Percentiles rank a stretch among this genome's conserved stretches.
These are phyloP conservation scores for Meyerozyma guilliermondii DNA, from an alignment of 1,139 yeast species.

Conservation along the genomic window DNA sequence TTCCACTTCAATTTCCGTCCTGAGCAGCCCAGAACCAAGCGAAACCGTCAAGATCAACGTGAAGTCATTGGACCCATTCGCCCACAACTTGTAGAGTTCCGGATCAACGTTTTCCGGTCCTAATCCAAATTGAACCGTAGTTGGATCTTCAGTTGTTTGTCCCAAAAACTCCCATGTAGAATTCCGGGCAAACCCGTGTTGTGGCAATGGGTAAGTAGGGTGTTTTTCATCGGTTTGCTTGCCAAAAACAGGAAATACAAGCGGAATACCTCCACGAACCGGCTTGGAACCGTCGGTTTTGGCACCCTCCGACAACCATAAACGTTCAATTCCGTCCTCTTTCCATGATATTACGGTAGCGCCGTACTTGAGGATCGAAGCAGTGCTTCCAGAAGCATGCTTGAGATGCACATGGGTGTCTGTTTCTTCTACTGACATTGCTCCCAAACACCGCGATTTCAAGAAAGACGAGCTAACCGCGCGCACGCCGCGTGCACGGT, in stretches of 20 bases:
- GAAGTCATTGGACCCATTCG: slow-evolving; percentile 56
- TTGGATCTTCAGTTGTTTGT: slow-evolving; percentile 50
- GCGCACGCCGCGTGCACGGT: neutral
- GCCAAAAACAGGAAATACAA: slow-evolving; percentile 94
- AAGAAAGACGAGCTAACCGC: neutral
- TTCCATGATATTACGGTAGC: slow-evolving; percentile 88
- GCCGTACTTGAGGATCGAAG: slow-evolving; percentile 73
- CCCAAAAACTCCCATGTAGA: slow-evolving; percentile 92
- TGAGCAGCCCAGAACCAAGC: slow-evolving; percentile 48
- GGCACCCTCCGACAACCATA: slow-evolving; percentile 64
- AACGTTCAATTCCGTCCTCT: slow-evolving; percentile 59
- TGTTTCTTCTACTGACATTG: slow-evolving; percentile 59
- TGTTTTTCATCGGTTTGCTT: slow-evolving; percentile 42
- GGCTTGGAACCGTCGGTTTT: slow-evolving; percentile 86
- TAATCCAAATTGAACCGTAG: slow-evolving; percentile 82
- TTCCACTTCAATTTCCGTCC: slow-evolving; percentile 67
- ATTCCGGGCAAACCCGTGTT: slow-evolving; percentile 93
- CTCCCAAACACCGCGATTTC: neutral
- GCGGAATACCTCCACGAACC: slow-evolving; percentile 94
- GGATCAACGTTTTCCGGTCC: slow-evolving; percentile 74
- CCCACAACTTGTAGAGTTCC: slow-evolving; percentile 55
- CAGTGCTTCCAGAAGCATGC: slow-evolving; percentile 49
- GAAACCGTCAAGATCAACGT: slow-evolving; percentile 69
- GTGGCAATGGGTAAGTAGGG: slow-evolving; percentile 58
- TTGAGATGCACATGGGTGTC: slow-evolving; percentile 59